A percentile compares a stretch with the other conserved stretches of the same genome.
phyloP scores from a whole-genome alignment of 1,284 basidiomycete species.

The Ganoderma multipileum region DNA sequence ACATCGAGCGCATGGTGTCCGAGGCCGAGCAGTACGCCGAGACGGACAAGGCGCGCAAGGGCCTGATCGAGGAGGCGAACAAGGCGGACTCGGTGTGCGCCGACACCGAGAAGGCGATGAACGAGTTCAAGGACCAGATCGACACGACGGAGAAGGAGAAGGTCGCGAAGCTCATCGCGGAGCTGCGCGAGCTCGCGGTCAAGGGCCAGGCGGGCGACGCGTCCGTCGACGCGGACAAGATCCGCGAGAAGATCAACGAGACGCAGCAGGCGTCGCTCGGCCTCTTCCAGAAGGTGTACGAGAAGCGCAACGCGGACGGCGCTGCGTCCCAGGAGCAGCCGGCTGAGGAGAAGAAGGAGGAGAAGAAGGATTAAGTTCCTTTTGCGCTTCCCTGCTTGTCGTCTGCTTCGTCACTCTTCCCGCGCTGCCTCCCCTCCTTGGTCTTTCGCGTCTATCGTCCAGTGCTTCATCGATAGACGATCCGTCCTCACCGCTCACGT shows the following conservation, averaged over 20 bases:
- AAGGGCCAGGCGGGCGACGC: constrained; percentile 92
- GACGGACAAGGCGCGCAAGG: constrained; percentile 86
- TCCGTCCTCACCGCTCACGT: constrained; percentile 12
- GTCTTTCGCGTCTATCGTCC: background rate
- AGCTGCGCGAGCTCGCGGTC: constrained; percentile 89
- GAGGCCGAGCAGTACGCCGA: constrained; percentile 96
- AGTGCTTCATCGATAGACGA: constrained; percentile 1
- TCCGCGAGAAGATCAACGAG: constrained; percentile 94
- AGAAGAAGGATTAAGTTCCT: constrained; percentile 75
- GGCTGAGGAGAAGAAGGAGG: constrained; percentile 58
- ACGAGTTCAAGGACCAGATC: constrained; percentile 97
- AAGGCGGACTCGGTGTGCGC: constrained; percentile 94
- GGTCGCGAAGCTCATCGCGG: constrained; percentile 85
- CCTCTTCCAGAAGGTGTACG: constrained; percentile 98
- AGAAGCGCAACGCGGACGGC: constrained; percentile 85
- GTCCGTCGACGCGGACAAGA: constrained; percentile 82
- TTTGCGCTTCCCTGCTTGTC: constrained; percentile 22
- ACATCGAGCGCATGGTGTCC: constrained; percentile 97
- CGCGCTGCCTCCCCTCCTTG: constrained; percentile 11
- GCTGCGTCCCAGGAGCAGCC: constrained; percentile 53
- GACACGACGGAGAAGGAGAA: constrained; percentile 93
- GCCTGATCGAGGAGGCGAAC: constrained; percentile 96
- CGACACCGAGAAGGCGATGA: constrained; percentile 93
- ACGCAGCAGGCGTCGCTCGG: constrained; percentile 97
- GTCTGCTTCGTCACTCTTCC: background rate